A percentile compares a stretch with the other conserved stretches of the same genome.
Conservation (phyloP, 306 rosid genomes). For the Nissolia schottii region DNA sequence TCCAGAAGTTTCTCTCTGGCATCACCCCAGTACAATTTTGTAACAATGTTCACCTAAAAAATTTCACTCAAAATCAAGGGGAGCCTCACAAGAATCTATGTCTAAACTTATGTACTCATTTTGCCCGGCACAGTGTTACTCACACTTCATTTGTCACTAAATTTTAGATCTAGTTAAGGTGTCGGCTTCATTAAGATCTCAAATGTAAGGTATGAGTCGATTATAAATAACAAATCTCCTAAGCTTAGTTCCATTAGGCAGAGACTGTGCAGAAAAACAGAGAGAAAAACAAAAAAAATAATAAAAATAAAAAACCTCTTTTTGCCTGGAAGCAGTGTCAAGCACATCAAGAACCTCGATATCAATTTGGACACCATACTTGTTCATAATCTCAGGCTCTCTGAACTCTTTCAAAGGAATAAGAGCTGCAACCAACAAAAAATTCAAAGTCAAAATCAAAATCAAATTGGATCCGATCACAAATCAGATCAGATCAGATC, state of each 20-base stretch:
- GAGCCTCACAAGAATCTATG: not conserved
- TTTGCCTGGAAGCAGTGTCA: constrained; percentile 73
- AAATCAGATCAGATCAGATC: constrained; percentile 10
- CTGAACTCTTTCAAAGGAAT: constrained; percentile 75
- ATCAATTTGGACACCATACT: constrained; percentile 56
- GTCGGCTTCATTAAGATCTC: too few species aligned
- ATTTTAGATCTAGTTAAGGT: too few species aligned
- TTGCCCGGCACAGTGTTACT: too few species aligned
- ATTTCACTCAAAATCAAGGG: not conserved
- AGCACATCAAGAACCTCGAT: constrained; percentile 72
- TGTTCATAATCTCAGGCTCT: constrained; percentile 62
- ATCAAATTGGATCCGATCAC: not conserved
- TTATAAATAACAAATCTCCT: too few species aligned
- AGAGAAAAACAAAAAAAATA: too few species aligned
- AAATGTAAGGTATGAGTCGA: too few species aligned
- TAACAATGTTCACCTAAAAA: constrained; percentile 50
- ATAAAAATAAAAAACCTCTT: constrained; percentile 45
- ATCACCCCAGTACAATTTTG: constrained; percentile 94
- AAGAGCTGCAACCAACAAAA: constrained; percentile 45
- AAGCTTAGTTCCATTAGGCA: not conserved
- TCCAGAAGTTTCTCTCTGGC: constrained; percentile 87
- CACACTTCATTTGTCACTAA: too few species aligned
- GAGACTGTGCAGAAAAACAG: not conserved
- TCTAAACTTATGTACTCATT: too few species aligned
- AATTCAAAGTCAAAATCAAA: not conserved